phyloP scores from a whole-genome alignment of 2,329 filamentous ascomycete genomes.

The Talaromyces sp. region DNA sequence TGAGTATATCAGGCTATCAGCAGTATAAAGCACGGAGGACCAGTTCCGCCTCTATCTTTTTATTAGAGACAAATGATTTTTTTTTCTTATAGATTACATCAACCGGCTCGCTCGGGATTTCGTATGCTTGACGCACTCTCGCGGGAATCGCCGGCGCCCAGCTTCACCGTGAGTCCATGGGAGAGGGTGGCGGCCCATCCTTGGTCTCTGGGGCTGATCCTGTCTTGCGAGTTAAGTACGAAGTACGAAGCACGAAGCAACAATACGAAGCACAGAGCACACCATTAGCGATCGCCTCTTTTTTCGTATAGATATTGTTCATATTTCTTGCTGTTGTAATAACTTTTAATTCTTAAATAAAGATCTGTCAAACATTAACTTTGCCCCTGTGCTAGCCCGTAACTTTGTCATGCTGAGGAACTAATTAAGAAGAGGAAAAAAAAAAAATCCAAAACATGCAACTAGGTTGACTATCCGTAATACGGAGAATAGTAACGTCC shows the following conservation, averaged over 20 bases:
- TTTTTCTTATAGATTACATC: no score
- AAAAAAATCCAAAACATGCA: neutral
- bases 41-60: no score
- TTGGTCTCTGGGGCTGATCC: neutral
- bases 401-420: neutral
- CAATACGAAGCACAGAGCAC: no score
- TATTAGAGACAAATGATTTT: no score
- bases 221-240: neutral
- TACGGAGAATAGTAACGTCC: no score
- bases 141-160: neutral
- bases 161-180: neutral
- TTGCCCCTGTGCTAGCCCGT: neutral
- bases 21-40: neutral
- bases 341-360: no score
- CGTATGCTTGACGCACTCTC: neutral
- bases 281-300: no score
- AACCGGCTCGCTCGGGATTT: neutral
- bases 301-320: no score
- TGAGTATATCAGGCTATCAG: no score
- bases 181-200: neutral
- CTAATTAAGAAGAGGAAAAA: no score
- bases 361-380: neutral
- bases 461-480: neutral
- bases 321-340: no score
- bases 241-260: no score